Evolutionary conservation across 192 early-diverging fungal genomes (phyloP).

Genomic region (Backusella liffmaniae): DNA sequence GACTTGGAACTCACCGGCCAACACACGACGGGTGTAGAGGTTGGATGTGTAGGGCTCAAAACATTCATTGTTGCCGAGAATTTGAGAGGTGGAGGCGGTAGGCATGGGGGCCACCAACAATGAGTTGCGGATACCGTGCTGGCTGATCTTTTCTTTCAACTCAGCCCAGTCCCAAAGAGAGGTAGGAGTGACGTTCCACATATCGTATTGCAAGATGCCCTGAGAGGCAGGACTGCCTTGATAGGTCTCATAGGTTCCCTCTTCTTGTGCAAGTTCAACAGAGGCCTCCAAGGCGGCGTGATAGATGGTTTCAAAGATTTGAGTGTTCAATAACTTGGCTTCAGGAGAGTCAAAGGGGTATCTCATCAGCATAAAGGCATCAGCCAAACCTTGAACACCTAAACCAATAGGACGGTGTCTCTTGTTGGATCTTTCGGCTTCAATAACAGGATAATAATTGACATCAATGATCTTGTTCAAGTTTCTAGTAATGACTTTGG

Average conservation of each 20-base stretch:
- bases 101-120: constrained; percentile 97
- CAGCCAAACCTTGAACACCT: constrained; percentile 98
- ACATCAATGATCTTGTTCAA: constrained; percentile 97
- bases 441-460: constrained; percentile 94
- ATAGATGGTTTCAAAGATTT: constrained; percentile 98
- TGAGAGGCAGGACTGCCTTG: constrained; percentile 85
- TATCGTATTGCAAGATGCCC: constrained; percentile 90
- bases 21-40: constrained; percentile 94
- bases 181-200: constrained; percentile 83
- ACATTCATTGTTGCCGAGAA: constrained; percentile 97
- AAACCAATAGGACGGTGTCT: constrained; percentile 96
- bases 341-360: constrained; percentile 89
- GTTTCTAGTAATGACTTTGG: constrained; percentile 89
- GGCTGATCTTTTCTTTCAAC: constrained; percentile 74
- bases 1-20: constrained; percentile 98
- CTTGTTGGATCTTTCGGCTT: constrained; percentile 87
- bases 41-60: constrained; percentile 91
- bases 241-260: constrained; percentile 88
- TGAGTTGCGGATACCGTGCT: constrained; percentile 90
- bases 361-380: constrained; percentile 95
- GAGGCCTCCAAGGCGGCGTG: constrained; percentile 91
- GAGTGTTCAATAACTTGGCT: constrained; percentile 77
- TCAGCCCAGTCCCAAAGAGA: constrained; percentile 91
- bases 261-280: constrained; percentile 79
- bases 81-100: constrained; percentile 95